Base-by-base conservation (phyloP, 805 yeast species). In the Saccharomycopsis babjevae region DNA sequence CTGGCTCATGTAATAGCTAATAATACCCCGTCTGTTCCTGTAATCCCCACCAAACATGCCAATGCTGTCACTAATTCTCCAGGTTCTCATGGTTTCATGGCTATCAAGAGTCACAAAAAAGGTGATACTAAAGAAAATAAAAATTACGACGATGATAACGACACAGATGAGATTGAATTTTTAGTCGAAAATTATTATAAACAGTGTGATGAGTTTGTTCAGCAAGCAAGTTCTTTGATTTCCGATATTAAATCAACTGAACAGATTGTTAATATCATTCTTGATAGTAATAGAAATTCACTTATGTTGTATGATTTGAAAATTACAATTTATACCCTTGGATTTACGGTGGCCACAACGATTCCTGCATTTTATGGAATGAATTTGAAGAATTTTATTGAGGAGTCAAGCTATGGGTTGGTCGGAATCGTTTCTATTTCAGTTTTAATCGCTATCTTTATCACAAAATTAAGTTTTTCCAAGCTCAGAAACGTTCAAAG, bases 231-330 rank as follows among this genome's bases (percentile, higher is more conserved):
- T 64, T 88, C 82, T 65, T 74, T 89, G 42, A 80, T 84, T 38
- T 81, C 88, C n/a, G 92, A 93, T 70, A 93, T 94, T 59, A 83
- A 83, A 65, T 89, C 96, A 22, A 92, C 97, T 0, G 98, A 94
- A 71, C 99, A 94, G 71, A 91, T 94, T 68, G 91, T 92, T 63
- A 91, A 91, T 68, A 92, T 94, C 65, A 87, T 94, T 28, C 74
- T 94, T 62, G 99, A 94, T 70, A 87, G 97, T 0, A 93, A 94
- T 72, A 81, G 99, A 72, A 94, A 94, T 72, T 90, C 93, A 66
- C 77, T 94, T 63, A 91, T 94, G 97, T 71, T 91, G 34, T 76
- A 94, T 46, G 96, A 96, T 2, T 76, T 94, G 61, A 80, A 87
- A 67, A 89, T 90, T 70, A 85, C 94, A 57, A 84, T 90, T 30